Evolutionary conservation across 495 filamentous ascomycete species (phyloP).

Genomic region (Rusavskia elegans): DNA sequence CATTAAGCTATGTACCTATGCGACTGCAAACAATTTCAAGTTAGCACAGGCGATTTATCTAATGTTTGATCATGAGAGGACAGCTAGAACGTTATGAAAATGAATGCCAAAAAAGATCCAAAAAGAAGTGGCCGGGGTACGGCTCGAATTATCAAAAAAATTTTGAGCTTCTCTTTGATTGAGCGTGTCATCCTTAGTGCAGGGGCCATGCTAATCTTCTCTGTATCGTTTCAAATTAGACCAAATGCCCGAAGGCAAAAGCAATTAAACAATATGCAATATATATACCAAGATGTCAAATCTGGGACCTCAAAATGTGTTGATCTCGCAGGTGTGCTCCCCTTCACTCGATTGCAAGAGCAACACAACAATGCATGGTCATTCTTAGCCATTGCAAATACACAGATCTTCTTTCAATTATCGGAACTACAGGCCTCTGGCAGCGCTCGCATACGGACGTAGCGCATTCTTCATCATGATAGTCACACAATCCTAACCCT

Average conservation of each 20-base stretch:
- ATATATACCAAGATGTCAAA: background rate
- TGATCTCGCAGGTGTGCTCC: no score
- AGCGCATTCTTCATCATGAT: background rate
- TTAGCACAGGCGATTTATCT: no score
- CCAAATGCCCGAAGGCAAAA: slow-evolving; percentile 59
- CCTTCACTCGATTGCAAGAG: no score
- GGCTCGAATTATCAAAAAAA: background rate
- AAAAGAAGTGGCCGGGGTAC: background rate
- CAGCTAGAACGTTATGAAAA: no score
- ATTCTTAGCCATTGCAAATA: background rate
- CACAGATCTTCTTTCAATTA: no score
- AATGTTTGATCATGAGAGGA: no score
- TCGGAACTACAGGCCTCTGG: no score
- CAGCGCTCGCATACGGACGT: background rate
- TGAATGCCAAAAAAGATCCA: background rate
- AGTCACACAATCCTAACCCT: no score
- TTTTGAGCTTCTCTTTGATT: slow-evolving; percentile 59
- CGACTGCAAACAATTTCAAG: no score
- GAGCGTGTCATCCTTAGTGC: slow-evolving; percentile 99
- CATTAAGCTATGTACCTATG: no score
- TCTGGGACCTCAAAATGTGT: no score
- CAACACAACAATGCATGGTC: background rate
- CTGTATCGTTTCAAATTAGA: slow-evolving; percentile 69
- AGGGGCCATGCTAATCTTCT: slow-evolving; percentile 99
- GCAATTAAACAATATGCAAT: background rate